Evolutionary conservation across 768 basidiomycete genomes (phyloP), one percentile per base, ranked within the genome.

Genomic region (Serendipita sp.): DNA sequence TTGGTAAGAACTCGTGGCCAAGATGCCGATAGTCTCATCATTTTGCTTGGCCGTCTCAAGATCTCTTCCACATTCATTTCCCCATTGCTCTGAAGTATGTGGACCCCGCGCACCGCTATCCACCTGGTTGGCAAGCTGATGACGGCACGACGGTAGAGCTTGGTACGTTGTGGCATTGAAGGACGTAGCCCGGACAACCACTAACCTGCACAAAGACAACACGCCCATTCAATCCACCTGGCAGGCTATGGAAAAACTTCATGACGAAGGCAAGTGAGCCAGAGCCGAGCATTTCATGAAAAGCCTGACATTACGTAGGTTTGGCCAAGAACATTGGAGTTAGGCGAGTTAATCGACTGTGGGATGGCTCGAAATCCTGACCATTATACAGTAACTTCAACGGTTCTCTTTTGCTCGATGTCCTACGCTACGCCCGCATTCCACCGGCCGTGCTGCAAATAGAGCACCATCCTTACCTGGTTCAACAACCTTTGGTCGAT

Each of bases 221-320:
- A 83, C 81, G 0, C 84, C 86, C 44, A 80, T 88, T 72, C 82
- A 84, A 68, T 86, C 89, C 76, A 94, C 92, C 16, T 94, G 90
- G 89, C 71, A 73, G 45, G 88, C 81, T 15, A 81, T 95, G 83
- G 92, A 95, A 73, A 77, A 79, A 66, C 80, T 93, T 23, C 84
- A 85, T 53, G 85, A 88, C 67, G 78, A 79, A 46, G 84, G 40
- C 13, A 40, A 23, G 23, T 23, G 23, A 23, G 23, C 23, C 23
- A 23, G 23, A 23, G 23, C 23, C 40, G 40, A 13, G 13, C 5
- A 5, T 40, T 6, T 40, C 40, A 40, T 40, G 40, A 40, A 40
- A 6, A 40, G 40, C 40, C 13, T 40, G 13, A 6, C 13, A 6
- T 5, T 40, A 5, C 40, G 40, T 13, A 40, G 40, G 85, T 5